Evolutionary conservation across 2,329 filamentous ascomycete genomes (phyloP).

Genomic region (Dactylellina parvicollis): DNA sequence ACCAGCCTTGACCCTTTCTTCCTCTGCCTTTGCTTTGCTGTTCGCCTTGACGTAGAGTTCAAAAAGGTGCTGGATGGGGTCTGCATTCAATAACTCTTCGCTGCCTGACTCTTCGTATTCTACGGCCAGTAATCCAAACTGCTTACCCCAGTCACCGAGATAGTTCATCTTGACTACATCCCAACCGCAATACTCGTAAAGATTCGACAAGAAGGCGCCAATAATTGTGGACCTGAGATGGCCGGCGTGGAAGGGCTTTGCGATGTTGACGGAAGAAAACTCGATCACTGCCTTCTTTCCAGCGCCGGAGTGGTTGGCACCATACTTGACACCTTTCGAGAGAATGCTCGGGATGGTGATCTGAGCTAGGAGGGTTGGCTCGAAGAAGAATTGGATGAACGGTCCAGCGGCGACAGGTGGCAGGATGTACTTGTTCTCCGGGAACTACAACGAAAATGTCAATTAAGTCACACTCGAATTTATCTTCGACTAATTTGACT

Average conservation of each 20-base stretch:
- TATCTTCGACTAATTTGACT: background rate
- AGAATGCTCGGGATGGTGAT: constrained; percentile 77
- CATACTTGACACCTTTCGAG: constrained; percentile 70
- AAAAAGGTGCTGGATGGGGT: constrained; percentile 84
- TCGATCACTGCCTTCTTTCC: constrained; percentile 77
- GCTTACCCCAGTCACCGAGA: constrained; percentile 81
- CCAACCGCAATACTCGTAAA: constrained; percentile 76
- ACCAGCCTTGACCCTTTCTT: constrained; percentile 62
- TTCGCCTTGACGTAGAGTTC: constrained; percentile 83
- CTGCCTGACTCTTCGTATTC: constrained; percentile 79
- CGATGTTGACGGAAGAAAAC: constrained; percentile 86
- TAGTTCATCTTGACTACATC: constrained; percentile 78
- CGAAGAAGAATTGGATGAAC: constrained; percentile 84
- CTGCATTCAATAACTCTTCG: constrained; percentile 74
- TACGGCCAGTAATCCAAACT: constrained; percentile 74
- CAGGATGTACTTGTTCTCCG: constrained; percentile 76
- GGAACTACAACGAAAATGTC: constrained; percentile 68
- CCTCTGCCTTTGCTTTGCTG: constrained; percentile 66
- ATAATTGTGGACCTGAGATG: constrained; percentile 81
- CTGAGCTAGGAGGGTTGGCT: constrained; percentile 71
- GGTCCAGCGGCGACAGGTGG: constrained; percentile 74
- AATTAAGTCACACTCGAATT: background rate
- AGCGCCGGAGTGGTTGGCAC: constrained; percentile 71
- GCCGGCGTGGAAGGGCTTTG: constrained; percentile 80
- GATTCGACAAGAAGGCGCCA: constrained; percentile 75